Evolutionary conservation across 495 filamentous ascomycete genomes (phyloP), one percentile per base, ranked within the genome.

Genomic region (Cairneyella variabilis): DNA sequence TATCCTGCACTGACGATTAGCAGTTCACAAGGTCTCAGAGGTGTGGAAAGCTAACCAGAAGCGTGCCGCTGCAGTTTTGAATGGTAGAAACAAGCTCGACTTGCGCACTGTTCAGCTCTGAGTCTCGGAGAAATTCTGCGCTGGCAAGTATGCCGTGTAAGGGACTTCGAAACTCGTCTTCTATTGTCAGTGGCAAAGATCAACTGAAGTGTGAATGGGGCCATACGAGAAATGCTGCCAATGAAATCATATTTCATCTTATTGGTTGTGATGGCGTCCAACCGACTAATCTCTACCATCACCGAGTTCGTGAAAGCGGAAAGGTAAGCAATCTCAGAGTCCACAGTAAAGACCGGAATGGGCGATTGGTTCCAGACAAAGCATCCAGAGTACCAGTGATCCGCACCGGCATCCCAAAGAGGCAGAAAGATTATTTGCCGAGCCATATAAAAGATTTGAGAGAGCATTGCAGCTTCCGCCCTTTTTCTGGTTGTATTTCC

Each of bases 1-100:
- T 89, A 55, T 92, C 88, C 21, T 91, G 18, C 3, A 90, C n/a
- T n/a, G n/a, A n/a, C n/a, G n/a, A n/a, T n/a, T 32, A 47, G 12
- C 14, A 41, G 7, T 20, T 12, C n/a, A 3, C 0, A 37, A 14
- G 8, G 37, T n/a, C 22, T 23, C 3, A 3, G 0, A 4, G 32
- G 22, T 3, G 22, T 14, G 23, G 41, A 1, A 2, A 14, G 17
- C n/a, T 32, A n/a, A 52, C 51, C 36, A 59, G 69, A 3, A 92
- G 64, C 0, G 89, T 95, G 43, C 79, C 76, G 0, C 85, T 84
- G 58, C 86, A 92, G 6, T 81, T 82, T 49, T 89, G 83, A 49
- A 92, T 78, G 1, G 86, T 89, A 36, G 87, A 79, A 46, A 62
- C 53, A 14, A 62, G 37, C 23, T 56, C 51, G 11, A 42, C 28